Conservation (phyloP, 129 eudicot species). For the Arctium lappa region DNA sequence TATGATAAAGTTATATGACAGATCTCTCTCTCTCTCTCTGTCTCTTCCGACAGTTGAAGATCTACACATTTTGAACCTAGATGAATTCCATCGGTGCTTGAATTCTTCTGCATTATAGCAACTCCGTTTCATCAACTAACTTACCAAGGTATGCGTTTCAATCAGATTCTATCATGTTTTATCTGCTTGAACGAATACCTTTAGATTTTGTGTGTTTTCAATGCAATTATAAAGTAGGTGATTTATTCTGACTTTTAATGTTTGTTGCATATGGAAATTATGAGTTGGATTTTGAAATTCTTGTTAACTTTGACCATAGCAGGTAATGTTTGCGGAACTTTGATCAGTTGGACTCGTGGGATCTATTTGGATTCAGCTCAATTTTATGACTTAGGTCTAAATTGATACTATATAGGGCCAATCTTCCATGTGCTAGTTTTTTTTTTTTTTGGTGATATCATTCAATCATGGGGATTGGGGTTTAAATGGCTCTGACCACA, state of each 20-base stretch:
- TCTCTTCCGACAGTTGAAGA: constrained; percentile 8
- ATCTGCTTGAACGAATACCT: neutral
- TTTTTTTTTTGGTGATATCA: neutral
- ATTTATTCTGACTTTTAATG: constrained; percentile 1
- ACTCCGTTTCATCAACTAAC: neutral
- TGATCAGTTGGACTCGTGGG: constrained; percentile 20
- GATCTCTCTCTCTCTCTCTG: constrained; percentile 11
- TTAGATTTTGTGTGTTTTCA: neutral
- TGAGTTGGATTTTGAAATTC: constrained; percentile 1
- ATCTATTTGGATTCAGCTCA: neutral
- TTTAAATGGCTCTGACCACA: constrained; percentile 25
- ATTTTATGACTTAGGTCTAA: constrained; percentile 7
- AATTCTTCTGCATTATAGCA: constrained; percentile 9
- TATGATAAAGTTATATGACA: neutral
- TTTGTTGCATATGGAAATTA: neutral
- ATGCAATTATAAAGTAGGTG: neutral
- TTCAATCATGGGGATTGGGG: constrained; percentile 10
- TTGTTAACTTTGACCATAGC: neutral
- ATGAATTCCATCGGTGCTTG: constrained; percentile 11
- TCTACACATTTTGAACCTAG: constrained; percentile 11
- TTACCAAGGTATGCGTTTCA: constrained; percentile 8
- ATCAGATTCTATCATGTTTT: neutral
- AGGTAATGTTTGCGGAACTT: constrained; percentile 16
- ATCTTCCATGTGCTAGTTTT: constrained; percentile 9
- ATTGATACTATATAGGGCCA: constrained; percentile 1